Base-by-base conservation (phyloP, 345 rosid genomes). In the Dovyalis caffra region DNA sequence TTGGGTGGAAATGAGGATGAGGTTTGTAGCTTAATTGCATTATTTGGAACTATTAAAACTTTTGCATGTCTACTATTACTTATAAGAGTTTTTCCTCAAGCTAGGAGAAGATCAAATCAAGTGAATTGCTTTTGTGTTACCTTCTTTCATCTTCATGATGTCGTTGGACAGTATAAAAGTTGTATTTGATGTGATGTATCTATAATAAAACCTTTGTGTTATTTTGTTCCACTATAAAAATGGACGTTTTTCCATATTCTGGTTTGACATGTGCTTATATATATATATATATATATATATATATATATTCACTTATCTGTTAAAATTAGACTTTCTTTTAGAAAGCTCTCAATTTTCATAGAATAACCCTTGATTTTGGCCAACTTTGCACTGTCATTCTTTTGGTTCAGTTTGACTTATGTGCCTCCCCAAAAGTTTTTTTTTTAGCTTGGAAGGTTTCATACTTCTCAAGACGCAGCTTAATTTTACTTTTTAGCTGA, bases 41-140 rank as follows among this genome's bases (percentile, higher is more conserved):
- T 25, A 14, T 26, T 57, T 38, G 35, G 66, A 61, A 62, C 37
- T 40, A 21, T 51, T 3, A 28, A 29, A 40, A 12, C 8, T 3
- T 9, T 20, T 7, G 11, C 57, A 14, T 5, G 40, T 8, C 11
- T 9, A 12, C n/a, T 20, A 40, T 8, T 25, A 14, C 5, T 57
- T 63, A 16, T 34, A 43, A n/a, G 7, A 37, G 40, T 40, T 72
- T 18, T 57, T 61, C 38, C 53, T 32, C 65, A 15, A 35, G 35
- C 43, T 57, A 35, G 51, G 23, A 21, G 43, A 68, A 68, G 69
- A 35, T 66, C 29, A 66, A 66, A 12, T 11, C 69, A 66, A 38
- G 51, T 51, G 43, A 68, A 29, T 34, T 14, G 16, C 33, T 64
- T 34, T 33, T 31, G 7, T 34, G 15, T 49, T n/a, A 45, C 34